Percentiles rank a stretch among this genome's conserved stretches.
These are phyloP conservation scores for Alnus rubra DNA, from an alignment of 306 rosid genomes.

Conservation along the genomic window DNA sequence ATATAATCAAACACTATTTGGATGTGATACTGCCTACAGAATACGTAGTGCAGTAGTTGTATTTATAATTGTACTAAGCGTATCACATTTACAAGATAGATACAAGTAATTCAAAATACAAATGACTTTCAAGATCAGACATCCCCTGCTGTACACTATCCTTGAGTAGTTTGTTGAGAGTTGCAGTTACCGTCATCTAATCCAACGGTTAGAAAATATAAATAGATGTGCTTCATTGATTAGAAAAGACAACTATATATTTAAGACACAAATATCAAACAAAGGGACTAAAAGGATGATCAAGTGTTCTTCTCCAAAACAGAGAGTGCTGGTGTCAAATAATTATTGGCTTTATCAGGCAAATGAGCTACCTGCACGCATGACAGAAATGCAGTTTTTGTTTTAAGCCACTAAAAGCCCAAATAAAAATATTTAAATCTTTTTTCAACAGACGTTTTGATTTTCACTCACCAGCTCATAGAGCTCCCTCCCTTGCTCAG, in stretches of 20 bases:
- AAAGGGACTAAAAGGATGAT: constrained; percentile 25
- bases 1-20: no score
- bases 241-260: constrained; percentile 7
- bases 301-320: constrained; percentile 93
- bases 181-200: no score
- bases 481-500: constrained; percentile 88
- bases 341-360: constrained; percentile 99
- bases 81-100: no score
- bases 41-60: no score
- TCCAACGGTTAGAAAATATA: neutral
- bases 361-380: constrained; percentile 84
- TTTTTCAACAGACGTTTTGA: neutral
- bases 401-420: neutral
- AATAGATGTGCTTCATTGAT: constrained; percentile 1
- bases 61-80: no score
- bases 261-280: neutral
- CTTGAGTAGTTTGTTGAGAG: no score
- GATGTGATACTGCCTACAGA: no score
- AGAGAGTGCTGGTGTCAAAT: constrained; percentile 88
- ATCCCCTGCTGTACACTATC: no score
- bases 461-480: constrained; percentile 81
- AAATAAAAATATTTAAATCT: neutral
- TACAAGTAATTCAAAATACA: no score
- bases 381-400: constrained; percentile 10
- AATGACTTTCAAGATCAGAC: no score